phyloP scores from a whole-genome alignment of 2,329 filamentous ascomycete species.

The Diaporthe australafricana region DNA sequence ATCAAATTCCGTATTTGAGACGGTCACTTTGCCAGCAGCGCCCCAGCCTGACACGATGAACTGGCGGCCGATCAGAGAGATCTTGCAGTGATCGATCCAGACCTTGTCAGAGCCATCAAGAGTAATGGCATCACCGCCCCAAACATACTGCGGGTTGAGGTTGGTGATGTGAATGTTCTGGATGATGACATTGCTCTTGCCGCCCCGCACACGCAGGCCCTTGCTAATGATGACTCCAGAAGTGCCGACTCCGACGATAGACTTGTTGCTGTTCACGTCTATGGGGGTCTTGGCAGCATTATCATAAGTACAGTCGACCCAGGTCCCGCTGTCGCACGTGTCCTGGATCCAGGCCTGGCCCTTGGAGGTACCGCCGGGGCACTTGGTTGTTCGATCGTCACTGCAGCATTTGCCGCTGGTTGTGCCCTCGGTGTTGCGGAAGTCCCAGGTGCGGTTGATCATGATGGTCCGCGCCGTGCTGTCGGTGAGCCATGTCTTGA shows the following conservation, averaged over 20 bases:
- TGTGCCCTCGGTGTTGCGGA: slow-evolving; percentile 65
- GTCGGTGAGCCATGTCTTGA: slow-evolving; percentile 67
- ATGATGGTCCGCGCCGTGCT: slow-evolving; percentile 66
- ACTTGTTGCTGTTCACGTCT: slow-evolving; percentile 68
- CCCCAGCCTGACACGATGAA: slow-evolving; percentile 68
- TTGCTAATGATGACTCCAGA: slow-evolving; percentile 68
- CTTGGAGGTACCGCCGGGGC: slow-evolving; percentile 71
- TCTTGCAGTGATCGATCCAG: slow-evolving; percentile 67
- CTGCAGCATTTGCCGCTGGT: slow-evolving; percentile 65
- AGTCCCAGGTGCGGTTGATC: slow-evolving; percentile 67
- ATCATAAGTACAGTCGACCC: slow-evolving; percentile 52
- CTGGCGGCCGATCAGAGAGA: slow-evolving; percentile 69
- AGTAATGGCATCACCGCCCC: slow-evolving; percentile 70
- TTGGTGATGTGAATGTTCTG: slow-evolving; percentile 68
- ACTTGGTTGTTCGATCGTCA: slow-evolving; percentile 66
- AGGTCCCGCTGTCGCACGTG: slow-evolving; percentile 56
- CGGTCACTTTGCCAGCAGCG: slow-evolving; percentile 65
- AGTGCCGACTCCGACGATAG: slow-evolving; percentile 63
- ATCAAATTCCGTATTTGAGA: slow-evolving; percentile 71
- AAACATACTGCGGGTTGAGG: slow-evolving; percentile 67
- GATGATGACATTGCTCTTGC: slow-evolving; percentile 68
- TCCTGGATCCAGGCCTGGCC: slow-evolving; percentile 70
- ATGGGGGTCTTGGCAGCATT: slow-evolving; percentile 64
- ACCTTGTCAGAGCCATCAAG: slow-evolving; percentile 57
- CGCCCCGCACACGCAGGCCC: slow-evolving; percentile 61